These are phyloP conservation scores for Aspergillus ochraceoroseus DNA, from an alignment of 2,329 filamentous ascomycete species.

Conservation along the genomic window DNA sequence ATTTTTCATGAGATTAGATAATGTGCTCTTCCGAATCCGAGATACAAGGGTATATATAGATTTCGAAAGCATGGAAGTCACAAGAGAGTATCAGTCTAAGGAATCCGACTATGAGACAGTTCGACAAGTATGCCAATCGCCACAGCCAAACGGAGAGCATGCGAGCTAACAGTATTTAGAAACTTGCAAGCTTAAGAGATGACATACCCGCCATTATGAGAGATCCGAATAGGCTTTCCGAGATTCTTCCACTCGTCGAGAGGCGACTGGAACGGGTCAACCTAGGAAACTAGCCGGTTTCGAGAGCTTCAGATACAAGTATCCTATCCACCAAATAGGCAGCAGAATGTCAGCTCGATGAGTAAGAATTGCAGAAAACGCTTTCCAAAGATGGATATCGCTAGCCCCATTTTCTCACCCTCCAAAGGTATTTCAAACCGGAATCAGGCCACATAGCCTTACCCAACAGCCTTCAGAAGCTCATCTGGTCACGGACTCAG, in stretches of 20 bases:
- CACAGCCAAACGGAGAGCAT: neutral
- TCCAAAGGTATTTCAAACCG: neutral
- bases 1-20: constrained; percentile 89
- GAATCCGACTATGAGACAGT: constrained; percentile 77
- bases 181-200: constrained; percentile 57
- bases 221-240: constrained; percentile 70
- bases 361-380: neutral
- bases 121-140: constrained; percentile 54
- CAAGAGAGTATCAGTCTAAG: constrained; percentile 84
- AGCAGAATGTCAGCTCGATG: neutral
- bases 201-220: constrained; percentile 71
- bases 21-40: constrained; percentile 78
- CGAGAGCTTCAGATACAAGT: too few species aligned
- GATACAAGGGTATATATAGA: constrained; percentile 92
- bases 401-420: too few species aligned
- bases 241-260: constrained; percentile 66
- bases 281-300: constrained; percentile 18
- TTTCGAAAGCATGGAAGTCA: constrained; percentile 70
- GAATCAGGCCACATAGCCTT: too few species aligned
- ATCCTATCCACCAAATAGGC: too few species aligned
- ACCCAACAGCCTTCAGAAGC: too few species aligned
- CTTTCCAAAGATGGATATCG: too few species aligned
- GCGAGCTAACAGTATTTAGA: constrained; percentile 29
- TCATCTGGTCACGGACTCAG: too few species aligned
- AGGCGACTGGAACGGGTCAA: constrained; percentile 57